A percentile compares a stretch with the other conserved stretches of the same genome.
Evolutionary conservation across 2,329 filamentous ascomycete species (phyloP).

Genomic region (Ophiosphaerella herpotricha): DNA sequence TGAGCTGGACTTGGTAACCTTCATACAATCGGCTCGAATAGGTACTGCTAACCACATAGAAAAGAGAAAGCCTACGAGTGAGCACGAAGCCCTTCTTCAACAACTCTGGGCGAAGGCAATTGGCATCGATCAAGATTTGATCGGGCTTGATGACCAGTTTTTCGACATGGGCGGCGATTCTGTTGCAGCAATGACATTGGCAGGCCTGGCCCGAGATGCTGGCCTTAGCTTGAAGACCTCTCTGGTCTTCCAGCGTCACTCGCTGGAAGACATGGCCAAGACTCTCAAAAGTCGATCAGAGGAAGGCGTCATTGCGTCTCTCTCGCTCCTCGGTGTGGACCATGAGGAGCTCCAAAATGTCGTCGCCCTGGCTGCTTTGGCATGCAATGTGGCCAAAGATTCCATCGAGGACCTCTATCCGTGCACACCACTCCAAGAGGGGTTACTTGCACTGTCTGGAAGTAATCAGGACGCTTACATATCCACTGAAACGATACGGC

Average conservation of each 20-base stretch:
- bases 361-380: not conserved
- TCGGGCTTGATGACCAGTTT: constrained; percentile 36
- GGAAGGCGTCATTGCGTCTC: not conserved
- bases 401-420: constrained; percentile 58
- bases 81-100: constrained; percentile 4
- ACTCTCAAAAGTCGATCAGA: not conserved
- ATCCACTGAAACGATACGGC: constrained; percentile 19
- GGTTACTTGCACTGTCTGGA: constrained; percentile 57
- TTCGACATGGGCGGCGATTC: constrained; percentile 49
- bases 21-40: constrained; percentile 7
- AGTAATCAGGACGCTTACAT: constrained; percentile 59
- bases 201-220: not conserved
- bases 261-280: constrained; percentile 2
- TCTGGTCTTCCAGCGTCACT: not conserved
- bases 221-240: constrained; percentile 1
- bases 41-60: not conserved
- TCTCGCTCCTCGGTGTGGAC: not conserved
- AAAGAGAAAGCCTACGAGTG: constrained; percentile 11
- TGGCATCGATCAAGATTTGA: constrained; percentile 1
- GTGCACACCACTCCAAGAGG: constrained; percentile 58
- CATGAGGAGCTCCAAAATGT: not conserved
- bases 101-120: constrained; percentile 15
- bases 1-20: constrained; percentile 21
- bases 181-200: constrained; percentile 39
- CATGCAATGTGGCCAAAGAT: not conserved